Evolutionary conservation across 305 asterid genomes (phyloP).

Genomic region (Galium porrigens): DNA sequence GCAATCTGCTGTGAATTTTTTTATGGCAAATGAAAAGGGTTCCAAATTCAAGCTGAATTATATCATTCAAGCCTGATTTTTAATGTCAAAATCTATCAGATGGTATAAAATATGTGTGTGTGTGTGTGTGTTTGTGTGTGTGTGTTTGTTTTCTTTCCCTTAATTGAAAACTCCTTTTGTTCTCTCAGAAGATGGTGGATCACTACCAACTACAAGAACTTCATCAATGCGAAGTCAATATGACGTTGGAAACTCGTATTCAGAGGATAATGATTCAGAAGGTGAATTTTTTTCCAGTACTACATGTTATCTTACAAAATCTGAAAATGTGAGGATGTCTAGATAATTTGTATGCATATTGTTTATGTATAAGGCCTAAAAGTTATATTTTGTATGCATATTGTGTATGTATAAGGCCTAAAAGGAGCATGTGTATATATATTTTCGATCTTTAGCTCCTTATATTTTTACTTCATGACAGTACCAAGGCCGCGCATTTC

Average conservation of each 20-base stretch:
- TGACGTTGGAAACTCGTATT: slow-evolving; percentile 35
- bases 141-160: background rate
- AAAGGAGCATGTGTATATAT: no score
- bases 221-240: slow-evolving; percentile 39
- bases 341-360: background rate
- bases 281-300: slow-evolving; percentile 22
- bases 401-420: background rate
- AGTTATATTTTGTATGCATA: background rate
- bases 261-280: slow-evolving; percentile 48
- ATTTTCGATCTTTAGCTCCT: background rate
- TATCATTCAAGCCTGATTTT: background rate
- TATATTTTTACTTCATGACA: slow-evolving; percentile 16
- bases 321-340: background rate
- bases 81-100: background rate
- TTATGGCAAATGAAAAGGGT: background rate
- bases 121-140: background rate
- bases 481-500: slow-evolving; percentile 48
- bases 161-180: slow-evolving; percentile 13
- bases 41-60: background rate
- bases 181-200: slow-evolving; percentile 40
- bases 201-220: slow-evolving; percentile 28
- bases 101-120: background rate
- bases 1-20: background rate
- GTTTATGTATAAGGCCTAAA: background rate
- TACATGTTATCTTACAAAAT: background rate